phyloP scores from a whole-genome alignment of 169 alveolate genomes.

The Eimeria nieschulzi region DNA sequence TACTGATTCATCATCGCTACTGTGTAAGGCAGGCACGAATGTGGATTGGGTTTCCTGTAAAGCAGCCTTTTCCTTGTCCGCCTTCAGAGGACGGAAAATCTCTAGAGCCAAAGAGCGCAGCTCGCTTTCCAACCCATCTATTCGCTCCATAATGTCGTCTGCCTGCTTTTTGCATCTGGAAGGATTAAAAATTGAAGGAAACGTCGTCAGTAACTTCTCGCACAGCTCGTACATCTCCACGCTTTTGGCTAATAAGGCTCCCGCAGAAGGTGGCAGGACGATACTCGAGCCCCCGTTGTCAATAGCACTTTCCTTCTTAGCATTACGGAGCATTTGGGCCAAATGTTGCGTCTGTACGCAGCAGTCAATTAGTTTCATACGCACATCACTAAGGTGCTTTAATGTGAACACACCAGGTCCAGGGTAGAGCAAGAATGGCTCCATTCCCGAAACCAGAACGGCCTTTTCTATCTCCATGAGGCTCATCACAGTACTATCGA shows the following conservation, averaged over 20 bases:
- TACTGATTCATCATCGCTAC: background rate
- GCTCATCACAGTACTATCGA: conserved; percentile 13
- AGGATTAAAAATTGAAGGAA: conserved; percentile 30
- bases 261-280: conserved; percentile 15
- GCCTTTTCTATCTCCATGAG: conserved; percentile 43
- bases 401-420: conserved; percentile 65
- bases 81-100: conserved; percentile 38
- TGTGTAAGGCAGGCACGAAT: background rate
- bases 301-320: background rate
- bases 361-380: conserved; percentile 60
- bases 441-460: conserved; percentile 65
- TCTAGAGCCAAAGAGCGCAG: conserved; percentile 35
- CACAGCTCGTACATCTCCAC: conserved; percentile 52
- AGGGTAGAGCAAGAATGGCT: conserved; percentile 63
- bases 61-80: conserved; percentile 37
- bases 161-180: conserved; percentile 25
- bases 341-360: conserved; percentile 43
- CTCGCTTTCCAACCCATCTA: conserved; percentile 10
- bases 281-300: conserved; percentile 23
- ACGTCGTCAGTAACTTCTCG: conserved; percentile 27
- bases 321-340: background rate
- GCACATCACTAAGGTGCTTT: conserved; percentile 51
- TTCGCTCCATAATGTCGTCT: conserved; percentile 32
- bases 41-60: conserved; percentile 7
- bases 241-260: conserved; percentile 16